Evolutionary conservation across 352 stramenopile genomes (phyloP).

Genomic region (Pythium aquatile): DNA sequence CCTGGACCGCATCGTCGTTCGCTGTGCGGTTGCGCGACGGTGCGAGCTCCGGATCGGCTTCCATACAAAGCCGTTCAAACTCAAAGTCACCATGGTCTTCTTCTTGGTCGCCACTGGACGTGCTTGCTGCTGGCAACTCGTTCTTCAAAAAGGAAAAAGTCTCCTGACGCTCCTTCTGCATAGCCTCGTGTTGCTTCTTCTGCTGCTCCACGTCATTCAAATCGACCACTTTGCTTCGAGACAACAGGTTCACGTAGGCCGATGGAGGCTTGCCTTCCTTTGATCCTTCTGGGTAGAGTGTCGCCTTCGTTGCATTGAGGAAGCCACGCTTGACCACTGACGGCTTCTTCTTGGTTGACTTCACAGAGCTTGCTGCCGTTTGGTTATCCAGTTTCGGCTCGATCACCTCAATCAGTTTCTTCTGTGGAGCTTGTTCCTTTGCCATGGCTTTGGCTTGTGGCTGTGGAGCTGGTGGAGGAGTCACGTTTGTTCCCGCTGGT

Average conservation of each 20-base stretch:
- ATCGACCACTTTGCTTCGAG: slow-evolving; percentile 80
- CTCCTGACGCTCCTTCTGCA: slow-evolving; percentile 23
- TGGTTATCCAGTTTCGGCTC: slow-evolving; percentile 8
- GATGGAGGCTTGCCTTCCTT: slow-evolving; percentile 64
- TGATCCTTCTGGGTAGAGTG: slow-evolving; percentile 73
- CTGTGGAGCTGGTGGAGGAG: not conserved
- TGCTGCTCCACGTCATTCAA: slow-evolving; percentile 48
- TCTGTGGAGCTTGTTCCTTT: slow-evolving; percentile 19
- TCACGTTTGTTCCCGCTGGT: slow-evolving; percentile 1
- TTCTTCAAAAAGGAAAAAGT: slow-evolving; percentile 26
- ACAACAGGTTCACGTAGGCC: slow-evolving; percentile 75
- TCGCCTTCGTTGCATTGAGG: slow-evolving; percentile 44
- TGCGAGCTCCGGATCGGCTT: slow-evolving; percentile 74
- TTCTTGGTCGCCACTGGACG: slow-evolving; percentile 26
- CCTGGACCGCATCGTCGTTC: slow-evolving; percentile 8
- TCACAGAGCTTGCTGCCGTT: not conserved
- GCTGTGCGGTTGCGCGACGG: slow-evolving; percentile 1
- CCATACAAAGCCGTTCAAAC: slow-evolving; percentile 79
- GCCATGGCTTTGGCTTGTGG: not conserved
- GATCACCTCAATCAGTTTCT: slow-evolving; percentile 56
- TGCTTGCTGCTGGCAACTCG: slow-evolving; percentile 2
- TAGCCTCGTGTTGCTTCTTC: slow-evolving; percentile 20
- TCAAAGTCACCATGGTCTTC: slow-evolving; percentile 62
- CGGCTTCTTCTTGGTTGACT: slow-evolving; percentile 22
- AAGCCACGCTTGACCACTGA: slow-evolving; percentile 77